Evolutionary conservation across 257 asterid species (phyloP), one percentile per base, ranked within the genome.

Genomic region (Lithospermum erythrorhizon): DNA sequence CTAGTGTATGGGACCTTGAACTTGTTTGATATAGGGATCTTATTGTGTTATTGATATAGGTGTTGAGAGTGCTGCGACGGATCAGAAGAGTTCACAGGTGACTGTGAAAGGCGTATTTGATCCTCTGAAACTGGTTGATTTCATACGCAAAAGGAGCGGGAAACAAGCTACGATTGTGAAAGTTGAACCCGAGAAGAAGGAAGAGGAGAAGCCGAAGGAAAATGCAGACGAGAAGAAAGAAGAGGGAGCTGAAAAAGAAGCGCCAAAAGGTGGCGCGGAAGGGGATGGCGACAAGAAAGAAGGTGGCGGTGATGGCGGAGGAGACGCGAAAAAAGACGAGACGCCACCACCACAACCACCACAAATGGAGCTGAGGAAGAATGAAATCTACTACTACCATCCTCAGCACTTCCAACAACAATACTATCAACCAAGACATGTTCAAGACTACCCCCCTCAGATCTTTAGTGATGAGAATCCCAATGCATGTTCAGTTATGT

Each of bases 51-150:
- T 19, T 24, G 13, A 59, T 58, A 16, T 62, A 91, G 99, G 96
- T 4, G 94, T 93, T 60, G 96, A 89, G 69, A 89, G 68, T 62
- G 97, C 77, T 1, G 91, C 74, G 72, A 84, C 99, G 2, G 99
- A 93, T 72, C 85, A 84, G 11, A 89, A 86, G 78, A 70, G 76
- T 73, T 84, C 97, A 5, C 82, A 83, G 21, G 99, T 93, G 63
- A 71, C 73, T 0, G 99, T 93, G 17, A 89, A 78, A 51, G 99
- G 99, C 21, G 79, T 19, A 11, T 70, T 86, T 19, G 87, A 81
- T 27, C 79, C 96, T 22, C 75, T 75, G 23, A 81, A 77, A 20
- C 75, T 91, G 45, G 54, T 67, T 24, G 93, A 91, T 1, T 76
- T 82, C 65, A 70, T 91, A 21, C 35, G 71, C 81, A 83, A 86